Conservation (phyloP, 495 filamentous ascomycete genomes). For the Daldinia bambusicola region DNA sequence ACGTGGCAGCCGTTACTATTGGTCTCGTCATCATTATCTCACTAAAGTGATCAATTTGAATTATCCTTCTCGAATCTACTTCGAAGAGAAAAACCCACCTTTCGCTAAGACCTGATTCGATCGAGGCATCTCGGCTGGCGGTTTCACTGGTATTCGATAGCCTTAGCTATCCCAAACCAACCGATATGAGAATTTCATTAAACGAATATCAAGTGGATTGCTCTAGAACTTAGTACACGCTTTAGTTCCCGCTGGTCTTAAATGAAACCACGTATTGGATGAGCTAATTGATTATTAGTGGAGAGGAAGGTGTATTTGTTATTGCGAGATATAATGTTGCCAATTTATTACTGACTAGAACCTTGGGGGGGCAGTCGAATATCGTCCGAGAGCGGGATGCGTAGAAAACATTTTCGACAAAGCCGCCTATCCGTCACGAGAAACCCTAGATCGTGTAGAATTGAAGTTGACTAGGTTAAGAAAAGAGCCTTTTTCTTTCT, state of each 20-base stretch:
- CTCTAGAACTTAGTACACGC: conserved; percentile 28
- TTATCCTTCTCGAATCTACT: conserved; percentile 19
- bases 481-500: not conserved
- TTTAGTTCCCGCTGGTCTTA: conserved; percentile 30
- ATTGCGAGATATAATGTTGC: conserved; percentile 19
- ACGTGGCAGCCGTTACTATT: conserved; percentile 17
- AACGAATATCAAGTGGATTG: conserved; percentile 26
- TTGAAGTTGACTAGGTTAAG: not conserved
- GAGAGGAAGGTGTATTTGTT: conserved; percentile 16
- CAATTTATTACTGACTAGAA: conserved; percentile 17
- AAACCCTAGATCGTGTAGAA: conserved; percentile 6
- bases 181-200: conserved; percentile 36
- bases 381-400: not conserved
- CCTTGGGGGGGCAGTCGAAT: not conserved
- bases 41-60: conserved; percentile 22
- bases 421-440: not conserved
- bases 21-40: conserved; percentile 31
- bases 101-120: conserved; percentile 18
- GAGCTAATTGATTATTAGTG: conserved; percentile 29
- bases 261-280: conserved; percentile 20
- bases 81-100: conserved; percentile 1
- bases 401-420: conserved; percentile 13
- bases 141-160: not conserved
- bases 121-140: not conserved
- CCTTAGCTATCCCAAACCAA: conserved; percentile 7